Evolutionary conservation across 148 eudicot species (phyloP), one percentile per base, ranked within the genome.

Genomic region (Hydrangea macrophylla): DNA sequence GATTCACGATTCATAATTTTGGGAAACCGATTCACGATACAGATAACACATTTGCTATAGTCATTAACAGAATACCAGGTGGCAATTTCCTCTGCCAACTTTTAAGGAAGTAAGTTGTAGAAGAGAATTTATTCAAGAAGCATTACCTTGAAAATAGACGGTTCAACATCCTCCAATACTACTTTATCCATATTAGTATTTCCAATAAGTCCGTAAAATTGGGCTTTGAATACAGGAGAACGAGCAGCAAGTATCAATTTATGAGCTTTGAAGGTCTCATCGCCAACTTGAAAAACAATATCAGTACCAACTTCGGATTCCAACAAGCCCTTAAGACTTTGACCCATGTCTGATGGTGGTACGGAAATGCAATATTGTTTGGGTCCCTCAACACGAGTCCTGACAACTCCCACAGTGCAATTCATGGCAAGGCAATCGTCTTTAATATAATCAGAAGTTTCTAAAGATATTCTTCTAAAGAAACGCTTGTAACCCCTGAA

Each of bases 401-500:
- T 86, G 45, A 92, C 96, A 59, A 92, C 96, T 76, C 98, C 98
- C 11, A 92, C 98, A 31, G 90, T 89, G 78, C 98, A 92, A 69
- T 78, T 77, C 86, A 92, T 73, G 24, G 81, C 33, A 62, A 92
- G 88, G 78, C 88, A 82, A 68, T 92, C 96, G 58, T 82, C 82
- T 68, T 84, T 78, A 69, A 92, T 61, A 60, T 68, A 92, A 26
- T 85, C 89, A 25, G 98, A 92, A 20, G 77, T 40, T 80, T 92
- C 98, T 55, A 92, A 68, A 30, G 39, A 31, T 35, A 82, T 13
- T 76, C 98, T 85, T 61, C 80, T 80, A 70, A 79, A 87, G 66
- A 89, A 92, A 36, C 98, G 98, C 70, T 87, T 92, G 80, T 92
- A 92, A 36, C 98, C 98, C 98, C 98, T 92, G 89, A 57, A 74